Conservation (phyloP, 2,329 filamentous ascomycete species). For the Phaeophleospora eucalypticola region DNA sequence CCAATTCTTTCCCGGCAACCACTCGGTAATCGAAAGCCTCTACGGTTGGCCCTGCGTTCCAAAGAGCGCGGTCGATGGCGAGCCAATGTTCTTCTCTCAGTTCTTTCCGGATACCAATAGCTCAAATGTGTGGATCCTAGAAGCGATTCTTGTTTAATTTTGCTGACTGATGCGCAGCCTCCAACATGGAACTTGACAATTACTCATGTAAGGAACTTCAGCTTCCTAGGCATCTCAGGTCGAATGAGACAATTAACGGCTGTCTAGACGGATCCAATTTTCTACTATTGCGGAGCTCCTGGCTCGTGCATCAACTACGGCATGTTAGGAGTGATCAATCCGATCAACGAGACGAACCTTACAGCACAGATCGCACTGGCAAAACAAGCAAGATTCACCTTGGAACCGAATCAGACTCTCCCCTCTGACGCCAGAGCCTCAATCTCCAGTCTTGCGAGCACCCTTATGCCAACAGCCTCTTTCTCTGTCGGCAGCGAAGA, state of each 20-base stretch:
- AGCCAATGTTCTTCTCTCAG: slow-evolving; percentile 20
- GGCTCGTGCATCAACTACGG: slow-evolving; percentile 59
- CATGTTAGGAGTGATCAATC: slow-evolving; percentile 74
- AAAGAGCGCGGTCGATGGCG: slow-evolving; percentile 14
- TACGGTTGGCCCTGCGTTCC: slow-evolving; percentile 39
- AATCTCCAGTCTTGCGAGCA: slow-evolving; percentile 1
- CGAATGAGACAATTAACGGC: no score
- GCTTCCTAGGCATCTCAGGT: no score
- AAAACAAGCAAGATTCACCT: neutral
- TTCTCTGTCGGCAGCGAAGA: neutral
- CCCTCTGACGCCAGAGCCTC: slow-evolving; percentile 1
- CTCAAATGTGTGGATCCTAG: no score
- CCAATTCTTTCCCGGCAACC: slow-evolving; percentile 39
- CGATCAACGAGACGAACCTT: slow-evolving; percentile 35
- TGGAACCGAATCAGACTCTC: slow-evolving; percentile 3
- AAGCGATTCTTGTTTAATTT: neutral
- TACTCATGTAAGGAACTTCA: no score
- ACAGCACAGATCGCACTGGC: slow-evolving; percentile 26
- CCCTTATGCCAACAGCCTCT: neutral
- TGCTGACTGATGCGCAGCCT: slow-evolving; percentile 9
- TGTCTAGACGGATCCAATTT: slow-evolving; percentile 61
- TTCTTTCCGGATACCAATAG: no score
- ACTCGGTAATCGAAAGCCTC: slow-evolving; percentile 40
- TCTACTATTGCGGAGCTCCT: slow-evolving; percentile 65
- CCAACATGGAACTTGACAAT: slow-evolving; percentile 37